A percentile compares a stretch with the other conserved stretches of the same genome.
Conservation (phyloP, 345 rosid genomes). For the Camelina neglecta region DNA sequence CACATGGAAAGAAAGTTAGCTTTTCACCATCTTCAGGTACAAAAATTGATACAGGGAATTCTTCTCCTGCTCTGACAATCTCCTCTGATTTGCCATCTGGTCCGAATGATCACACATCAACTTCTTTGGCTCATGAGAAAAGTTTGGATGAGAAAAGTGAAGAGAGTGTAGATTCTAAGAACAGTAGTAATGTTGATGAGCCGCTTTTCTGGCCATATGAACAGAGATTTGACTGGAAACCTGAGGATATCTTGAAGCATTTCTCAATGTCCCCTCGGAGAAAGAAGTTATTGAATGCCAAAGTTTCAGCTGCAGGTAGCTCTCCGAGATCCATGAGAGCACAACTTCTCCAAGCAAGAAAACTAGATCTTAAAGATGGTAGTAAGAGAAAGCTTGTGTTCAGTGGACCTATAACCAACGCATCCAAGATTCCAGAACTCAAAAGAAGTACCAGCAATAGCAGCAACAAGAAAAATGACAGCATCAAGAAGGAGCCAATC, state of each 20-base stretch:
- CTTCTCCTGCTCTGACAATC: background rate
- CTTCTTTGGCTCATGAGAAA: constrained; percentile 24
- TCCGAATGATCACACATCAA: background rate
- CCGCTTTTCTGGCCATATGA: constrained; percentile 68
- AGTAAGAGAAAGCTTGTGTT: constrained; percentile 38
- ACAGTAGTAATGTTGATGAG: constrained; percentile 32
- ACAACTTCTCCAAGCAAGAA: constrained; percentile 35
- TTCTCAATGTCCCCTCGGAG: constrained; percentile 62
- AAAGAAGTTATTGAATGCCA: constrained; percentile 28
- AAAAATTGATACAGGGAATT: constrained; percentile 23
- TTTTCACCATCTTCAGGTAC: constrained; percentile 33
- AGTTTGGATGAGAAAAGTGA: background rate
- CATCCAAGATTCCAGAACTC: constrained; percentile 44
- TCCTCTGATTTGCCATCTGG: constrained; percentile 21
- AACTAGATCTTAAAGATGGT: constrained; percentile 34
- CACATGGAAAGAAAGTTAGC: constrained; percentile 41
- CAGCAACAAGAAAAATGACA: constrained; percentile 23
- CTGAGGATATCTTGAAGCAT: constrained; percentile 52
- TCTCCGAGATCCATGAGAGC: constrained; percentile 39
- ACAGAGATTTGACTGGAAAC: constrained; percentile 51
- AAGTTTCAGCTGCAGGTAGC: constrained; percentile 20
- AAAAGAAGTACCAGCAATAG: constrained; percentile 36
- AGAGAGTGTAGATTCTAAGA: constrained; percentile 40
- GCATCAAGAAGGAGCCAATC: constrained; percentile 19
- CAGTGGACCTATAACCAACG: constrained; percentile 27